These are phyloP conservation scores for Serendipita vermifera DNA, from an alignment of 768 basidiomycete species.

Conservation along the genomic window DNA sequence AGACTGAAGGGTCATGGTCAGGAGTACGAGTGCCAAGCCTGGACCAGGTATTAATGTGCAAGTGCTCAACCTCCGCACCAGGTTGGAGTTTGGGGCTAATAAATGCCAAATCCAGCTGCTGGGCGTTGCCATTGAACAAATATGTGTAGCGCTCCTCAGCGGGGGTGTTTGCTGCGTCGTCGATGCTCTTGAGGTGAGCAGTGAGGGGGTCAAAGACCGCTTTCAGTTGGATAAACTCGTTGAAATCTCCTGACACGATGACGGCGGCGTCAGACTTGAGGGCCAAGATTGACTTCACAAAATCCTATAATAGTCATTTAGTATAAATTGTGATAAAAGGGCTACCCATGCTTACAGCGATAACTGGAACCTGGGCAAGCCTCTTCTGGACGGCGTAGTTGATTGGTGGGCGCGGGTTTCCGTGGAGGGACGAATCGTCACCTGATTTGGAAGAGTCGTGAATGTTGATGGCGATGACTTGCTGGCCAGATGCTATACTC, in stretches of 20 bases:
- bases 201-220: slow-evolving; percentile 36
- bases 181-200: slow-evolving; percentile 33
- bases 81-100: slow-evolving; percentile 33
- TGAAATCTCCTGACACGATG: slow-evolving; percentile 47
- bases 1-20: slow-evolving; percentile 51
- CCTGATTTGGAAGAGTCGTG: slow-evolving; percentile 47
- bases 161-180: slow-evolving; percentile 35
- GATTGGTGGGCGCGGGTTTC: slow-evolving; percentile 44
- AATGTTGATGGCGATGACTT: slow-evolving; percentile 46
- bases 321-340: not conserved
- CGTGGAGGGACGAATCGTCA: slow-evolving; percentile 36
- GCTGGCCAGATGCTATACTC: slow-evolving; percentile 28
- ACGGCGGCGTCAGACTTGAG: slow-evolving; percentile 35
- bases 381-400: slow-evolving; percentile 38
- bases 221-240: slow-evolving; percentile 43
- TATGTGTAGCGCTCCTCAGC: slow-evolving; percentile 46
- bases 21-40: slow-evolving; percentile 32
- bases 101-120: slow-evolving; percentile 49
- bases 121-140: slow-evolving; percentile 41
- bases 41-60: slow-evolving; percentile 50
- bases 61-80: slow-evolving; percentile 37
- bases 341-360: slow-evolving; percentile 31
- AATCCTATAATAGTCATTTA: slow-evolving; percentile 26
- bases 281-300: slow-evolving; percentile 33
- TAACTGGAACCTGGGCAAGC: slow-evolving; percentile 35